A percentile compares a stretch with the other conserved stretches of the same genome.
Conservation (phyloP, 2,329 filamentous ascomycete genomes). For the Fusarium sacchari region DNA sequence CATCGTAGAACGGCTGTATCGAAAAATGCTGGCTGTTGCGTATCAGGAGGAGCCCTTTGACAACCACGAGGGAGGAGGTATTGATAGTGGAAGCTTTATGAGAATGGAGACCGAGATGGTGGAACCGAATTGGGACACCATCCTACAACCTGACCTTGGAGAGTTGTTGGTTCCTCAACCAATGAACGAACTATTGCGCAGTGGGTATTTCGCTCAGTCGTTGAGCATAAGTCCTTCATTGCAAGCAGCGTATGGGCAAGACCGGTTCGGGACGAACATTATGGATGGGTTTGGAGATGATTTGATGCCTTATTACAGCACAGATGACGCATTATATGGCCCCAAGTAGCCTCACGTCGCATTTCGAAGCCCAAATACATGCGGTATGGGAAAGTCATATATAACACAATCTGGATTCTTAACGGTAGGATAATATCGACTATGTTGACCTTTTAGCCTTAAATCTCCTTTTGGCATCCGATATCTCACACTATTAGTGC, state of each 20-base stretch:
- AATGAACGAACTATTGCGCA: not conserved
- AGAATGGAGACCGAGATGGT: accelerated
- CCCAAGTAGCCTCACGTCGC: not conserved
- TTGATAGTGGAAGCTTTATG: accelerated
- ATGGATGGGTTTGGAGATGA: not conserved
- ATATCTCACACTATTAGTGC: too few species aligned
- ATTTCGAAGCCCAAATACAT: too few species aligned
- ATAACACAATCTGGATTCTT: too few species aligned
- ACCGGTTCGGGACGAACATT: accelerated
- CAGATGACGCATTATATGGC: not conserved
- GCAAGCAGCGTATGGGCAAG: not conserved
- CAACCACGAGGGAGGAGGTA: accelerated
- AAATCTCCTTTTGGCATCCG: too few species aligned
- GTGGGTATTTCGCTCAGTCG: not conserved
- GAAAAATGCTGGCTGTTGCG: not conserved
- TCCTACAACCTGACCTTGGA: not conserved
- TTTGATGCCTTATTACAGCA: not conserved
- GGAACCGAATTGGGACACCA: not conserved
- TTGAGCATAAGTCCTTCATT: not conserved
- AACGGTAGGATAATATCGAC: too few species aligned
- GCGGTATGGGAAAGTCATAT: too few species aligned
- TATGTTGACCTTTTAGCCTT: too few species aligned
- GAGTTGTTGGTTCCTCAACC: not conserved
- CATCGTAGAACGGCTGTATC: not conserved
- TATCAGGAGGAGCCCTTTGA: not conserved